Percentiles rank a stretch among this genome's conserved stretches.
These are phyloP conservation scores for Zostera marina DNA, from an alignment of 116 monocot species.

Conservation along the genomic window DNA sequence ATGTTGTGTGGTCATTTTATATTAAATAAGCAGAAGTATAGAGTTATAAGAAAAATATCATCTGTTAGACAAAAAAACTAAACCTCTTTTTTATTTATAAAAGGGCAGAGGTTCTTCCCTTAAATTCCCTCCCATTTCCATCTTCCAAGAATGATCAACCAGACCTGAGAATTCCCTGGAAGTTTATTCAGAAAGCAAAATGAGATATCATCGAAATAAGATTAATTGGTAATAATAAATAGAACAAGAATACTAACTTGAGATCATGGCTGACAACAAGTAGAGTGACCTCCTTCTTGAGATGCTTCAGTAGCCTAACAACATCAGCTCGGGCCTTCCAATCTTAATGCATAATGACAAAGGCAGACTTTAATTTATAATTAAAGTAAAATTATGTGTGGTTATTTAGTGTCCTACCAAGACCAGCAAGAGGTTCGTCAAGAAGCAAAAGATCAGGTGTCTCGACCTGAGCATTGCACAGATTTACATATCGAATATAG, in stretches of 20 bases:
- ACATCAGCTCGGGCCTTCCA: conserved; percentile 95
- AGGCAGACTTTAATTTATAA: no score
- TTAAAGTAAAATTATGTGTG: no score
- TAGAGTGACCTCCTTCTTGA: conserved; percentile 78
- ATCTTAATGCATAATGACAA: conserved; percentile 24
- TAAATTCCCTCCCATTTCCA: conserved; percentile 81
- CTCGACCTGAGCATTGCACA: conserved; percentile 43
- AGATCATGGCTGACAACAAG: conserved; percentile 93
- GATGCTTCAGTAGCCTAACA: conserved; percentile 60
- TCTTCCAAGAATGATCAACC: conserved; percentile 85
- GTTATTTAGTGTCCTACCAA: conserved; percentile 36
- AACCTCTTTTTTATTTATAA: conserved; percentile 1
- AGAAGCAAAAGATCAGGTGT: conserved; percentile 67
- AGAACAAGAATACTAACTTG: conserved; percentile 25
- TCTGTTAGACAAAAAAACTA: no score
- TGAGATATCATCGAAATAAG: background rate
- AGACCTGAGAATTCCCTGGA: conserved; percentile 66
- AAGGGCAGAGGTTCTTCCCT: conserved; percentile 51
- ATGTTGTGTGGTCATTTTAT: no score
- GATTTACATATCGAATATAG: background rate
- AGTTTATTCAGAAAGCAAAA: background rate
- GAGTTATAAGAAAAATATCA: no score
- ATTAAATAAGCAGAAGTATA: no score
- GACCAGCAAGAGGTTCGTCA: conserved; percentile 96
- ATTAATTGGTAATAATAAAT: background rate